A percentile compares a stretch with the other conserved stretches of the same genome.
Evolutionary conservation across 192 early-diverging fungal species (phyloP).

Genomic region (Phlyctochytrium bullatum): DNA sequence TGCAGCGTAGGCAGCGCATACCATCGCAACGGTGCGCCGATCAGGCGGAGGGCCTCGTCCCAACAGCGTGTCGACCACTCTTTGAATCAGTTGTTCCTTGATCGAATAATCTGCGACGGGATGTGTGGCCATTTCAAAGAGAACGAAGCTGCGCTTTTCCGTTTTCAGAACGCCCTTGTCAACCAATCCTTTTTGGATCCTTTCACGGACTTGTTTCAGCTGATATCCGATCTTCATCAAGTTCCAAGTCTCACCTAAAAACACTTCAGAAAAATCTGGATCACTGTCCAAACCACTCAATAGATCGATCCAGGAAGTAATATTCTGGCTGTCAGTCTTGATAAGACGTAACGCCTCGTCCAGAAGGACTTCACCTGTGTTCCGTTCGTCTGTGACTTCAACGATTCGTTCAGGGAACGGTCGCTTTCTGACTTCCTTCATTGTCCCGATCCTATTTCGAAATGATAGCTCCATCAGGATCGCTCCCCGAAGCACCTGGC

Average conservation of each 20-base stretch:
- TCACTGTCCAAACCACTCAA: conserved; percentile 73
- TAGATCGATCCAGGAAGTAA: conserved; percentile 94
- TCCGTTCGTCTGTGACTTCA: conserved; percentile 73
- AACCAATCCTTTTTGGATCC: conserved; percentile 95
- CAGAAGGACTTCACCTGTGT: conserved; percentile 92
- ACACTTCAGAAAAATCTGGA: not conserved
- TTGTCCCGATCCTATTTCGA: conserved; percentile 81
- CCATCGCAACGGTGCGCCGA: conserved; percentile 77
- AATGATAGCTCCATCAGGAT: conserved; percentile 97
- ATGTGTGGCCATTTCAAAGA: conserved; percentile 98
- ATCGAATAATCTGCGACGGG: conserved; percentile 84
- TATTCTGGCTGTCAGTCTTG: conserved; percentile 82
- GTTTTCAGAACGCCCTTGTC: conserved; percentile 97
- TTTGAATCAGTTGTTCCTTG: conserved; percentile 84
- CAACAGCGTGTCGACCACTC: conserved; percentile 76
- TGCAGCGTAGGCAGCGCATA: conserved; percentile 93
- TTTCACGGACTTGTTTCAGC: conserved; percentile 95
- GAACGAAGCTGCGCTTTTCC: conserved; percentile 91
- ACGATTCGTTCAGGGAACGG: conserved; percentile 81
- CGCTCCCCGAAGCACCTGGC: conserved; percentile 77
- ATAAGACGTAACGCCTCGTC: conserved; percentile 93
- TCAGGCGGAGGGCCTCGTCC: conserved; percentile 64
- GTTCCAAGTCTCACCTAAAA: conserved; percentile 96
- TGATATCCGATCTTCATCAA: conserved; percentile 95
- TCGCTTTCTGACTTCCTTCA: conserved; percentile 76